These are phyloP conservation scores for Metarhizium guizhouense DNA, from an alignment of 2,329 filamentous ascomycete species.

Conservation along the genomic window DNA sequence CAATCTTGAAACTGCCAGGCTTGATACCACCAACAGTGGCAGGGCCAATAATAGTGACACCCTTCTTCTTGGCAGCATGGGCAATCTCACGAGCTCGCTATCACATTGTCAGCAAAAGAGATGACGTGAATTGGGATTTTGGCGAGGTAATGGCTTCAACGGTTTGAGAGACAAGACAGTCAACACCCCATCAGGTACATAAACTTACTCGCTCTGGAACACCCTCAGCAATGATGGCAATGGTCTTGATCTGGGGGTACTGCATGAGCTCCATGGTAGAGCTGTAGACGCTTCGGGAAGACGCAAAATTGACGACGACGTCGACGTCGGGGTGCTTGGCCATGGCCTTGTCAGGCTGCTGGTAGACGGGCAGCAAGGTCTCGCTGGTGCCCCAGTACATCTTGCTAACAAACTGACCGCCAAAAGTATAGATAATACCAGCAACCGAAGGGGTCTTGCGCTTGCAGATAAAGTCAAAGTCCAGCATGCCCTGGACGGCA, in stretches of 20 bases:
- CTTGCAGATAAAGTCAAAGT: constrained; percentile 99
- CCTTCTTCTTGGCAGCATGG: constrained; percentile 95
- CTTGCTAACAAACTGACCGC: constrained; percentile 99
- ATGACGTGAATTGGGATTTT: background rate
- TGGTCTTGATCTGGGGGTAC: constrained; percentile 92
- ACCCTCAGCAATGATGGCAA: constrained; percentile 99
- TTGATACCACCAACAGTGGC: constrained; percentile 99
- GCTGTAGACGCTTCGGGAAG: constrained; percentile 95
- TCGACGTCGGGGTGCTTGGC: constrained; percentile 96
- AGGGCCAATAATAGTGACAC: constrained; percentile 96
- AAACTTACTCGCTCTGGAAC: constrained; percentile 85
- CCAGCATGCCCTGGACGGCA: constrained; percentile 86
- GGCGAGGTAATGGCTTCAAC: background rate
- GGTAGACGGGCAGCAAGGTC: constrained; percentile 96
- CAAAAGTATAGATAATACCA: constrained; percentile 99
- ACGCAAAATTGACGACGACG: constrained; percentile 98
- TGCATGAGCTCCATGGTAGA: constrained; percentile 99
- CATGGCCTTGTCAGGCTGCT: constrained; percentile 84
- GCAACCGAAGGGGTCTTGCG: constrained; percentile 91
- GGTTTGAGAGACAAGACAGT: background rate
- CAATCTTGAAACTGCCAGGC: constrained; percentile 98
- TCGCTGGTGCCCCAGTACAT: constrained; percentile 99
- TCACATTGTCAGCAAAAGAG: constrained; percentile 10
- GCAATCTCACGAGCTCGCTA: constrained; percentile 96
- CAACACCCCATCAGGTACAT: background rate